These are phyloP conservation scores for Populus simonii DNA, from an alignment of 345 rosid species.

Conservation along the genomic window DNA sequence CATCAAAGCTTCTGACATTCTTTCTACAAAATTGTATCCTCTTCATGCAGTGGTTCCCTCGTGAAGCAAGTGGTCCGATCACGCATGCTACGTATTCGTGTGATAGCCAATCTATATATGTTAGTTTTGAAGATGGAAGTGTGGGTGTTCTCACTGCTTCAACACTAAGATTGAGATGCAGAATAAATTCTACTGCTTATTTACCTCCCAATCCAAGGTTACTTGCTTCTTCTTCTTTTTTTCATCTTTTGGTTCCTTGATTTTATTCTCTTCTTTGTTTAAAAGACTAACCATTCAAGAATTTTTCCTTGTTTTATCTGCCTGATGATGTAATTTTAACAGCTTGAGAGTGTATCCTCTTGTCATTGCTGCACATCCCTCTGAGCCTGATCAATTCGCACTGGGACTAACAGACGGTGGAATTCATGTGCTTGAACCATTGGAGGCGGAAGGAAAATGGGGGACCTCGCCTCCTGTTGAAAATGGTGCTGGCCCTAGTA, in stretches of 20 bases:
- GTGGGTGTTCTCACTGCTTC: conserved; percentile 64
- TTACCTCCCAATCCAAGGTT: conserved; percentile 70
- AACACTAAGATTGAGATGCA: conserved; percentile 70
- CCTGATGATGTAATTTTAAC: conserved; percentile 27
- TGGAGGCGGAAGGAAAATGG: conserved; percentile 77
- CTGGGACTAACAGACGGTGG: conserved; percentile 72
- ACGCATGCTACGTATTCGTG: conserved; percentile 84
- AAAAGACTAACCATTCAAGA: background rate
- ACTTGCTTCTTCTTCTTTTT: background rate
- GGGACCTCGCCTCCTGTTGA: conserved; percentile 75
- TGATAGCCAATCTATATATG: conserved; percentile 69
- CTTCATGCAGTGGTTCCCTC: conserved; percentile 52
- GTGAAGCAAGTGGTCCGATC: conserved; percentile 66
- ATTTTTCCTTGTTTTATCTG: background rate
- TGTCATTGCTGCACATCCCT: conserved; percentile 78
- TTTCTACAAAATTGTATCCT: conserved; percentile 14
- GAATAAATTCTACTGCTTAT: conserved; percentile 69
- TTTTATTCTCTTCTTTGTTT: background rate
- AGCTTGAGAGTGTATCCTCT: conserved; percentile 73
- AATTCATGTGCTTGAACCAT: conserved; percentile 65
- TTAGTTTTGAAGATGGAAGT: conserved; percentile 72
- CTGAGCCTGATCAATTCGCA: conserved; percentile 71
- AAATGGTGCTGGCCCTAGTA: conserved; percentile 64
- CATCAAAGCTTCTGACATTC: background rate
- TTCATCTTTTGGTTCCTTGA: background rate